Base-by-base conservation (phyloP, 2,329 filamentous ascomycete species). In the Parastagonospora avenae region DNA sequence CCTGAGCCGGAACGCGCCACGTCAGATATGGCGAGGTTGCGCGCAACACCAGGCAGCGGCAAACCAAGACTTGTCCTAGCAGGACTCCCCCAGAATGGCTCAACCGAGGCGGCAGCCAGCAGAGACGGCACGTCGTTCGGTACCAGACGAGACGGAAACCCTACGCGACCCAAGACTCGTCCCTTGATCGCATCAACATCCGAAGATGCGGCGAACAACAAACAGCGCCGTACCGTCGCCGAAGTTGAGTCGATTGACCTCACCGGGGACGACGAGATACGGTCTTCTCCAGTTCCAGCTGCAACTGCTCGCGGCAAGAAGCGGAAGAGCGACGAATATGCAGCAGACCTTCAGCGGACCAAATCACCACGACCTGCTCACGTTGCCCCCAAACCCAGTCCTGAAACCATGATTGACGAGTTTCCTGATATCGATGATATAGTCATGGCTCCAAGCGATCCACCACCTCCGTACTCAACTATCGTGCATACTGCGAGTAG, bases 301-400 rank as follows among this genome's bases (percentile, higher is more conserved):
- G 55, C 55, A 10, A 43, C 41, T 9, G 53, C 47, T 36, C 64
- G 64, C 31, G 58, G 66, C 28, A 74, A 73, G 48, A 80, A 80
- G 61, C 69, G 78, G 37, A 79, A 78, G 62, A 80, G 77, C 57
- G 74, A 76, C n/a, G 77, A 79, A 48, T 73, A 70, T 40, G 73
- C 72, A 30, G 54, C 59, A 27, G 71, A 71, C 30, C 15, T 62
- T 4, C 43, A 46, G 15, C 55, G 42, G 2, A 32, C 39, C 24
- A 62, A 59, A 37, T 64, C 64, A 28, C 55, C 62, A 2, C 55
- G 59, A 31, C 55, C 60, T 29, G 49, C 46, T 7, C 57, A 43
- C 24, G 47, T 48, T 4, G 42, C 55, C 27, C 52, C 55, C 10
- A 44, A 48, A 33, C 35, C 33, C 14, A 66, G 56, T 40, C 55